Base-by-base conservation (phyloP, 371 early-diverging fungal genomes). In the Zancudomyces culisetae region DNA sequence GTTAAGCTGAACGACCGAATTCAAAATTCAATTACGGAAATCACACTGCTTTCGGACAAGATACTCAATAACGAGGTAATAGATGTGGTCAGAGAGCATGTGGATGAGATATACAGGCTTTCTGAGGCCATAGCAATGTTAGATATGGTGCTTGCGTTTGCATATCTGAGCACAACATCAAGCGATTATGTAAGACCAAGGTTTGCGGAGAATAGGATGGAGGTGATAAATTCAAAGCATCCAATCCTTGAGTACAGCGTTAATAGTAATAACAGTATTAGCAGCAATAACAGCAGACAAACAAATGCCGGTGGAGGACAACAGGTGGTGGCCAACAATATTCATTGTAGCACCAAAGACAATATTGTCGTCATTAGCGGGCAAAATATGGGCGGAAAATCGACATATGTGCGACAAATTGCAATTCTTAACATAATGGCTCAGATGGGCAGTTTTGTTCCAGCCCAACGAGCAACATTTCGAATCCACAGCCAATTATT, bases 381-480 rank as follows among this genome's bases (percentile, higher is more conserved):
- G 0, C 90, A 98, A 0, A 99, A 99, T 62, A 98, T 97, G 98
- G 84, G 83, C 49, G 96, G 96, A 15, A 95, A 95, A 61, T 80
- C 88, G 15, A 91, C 97, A 3, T 98, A 96, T 61, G 57, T 98
- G 27, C 76, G 83, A n/a, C 92, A 90, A 55, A 70, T 93, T 19
- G 89, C 88, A 0, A 68, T 94, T 13, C 55, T 94, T 39, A 70
- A 60, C n/a, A 75, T 98, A 43, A 79, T 98, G 80, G 92, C 94
- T 0, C 98, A 99, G 43, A 84, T 91, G 23, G 98, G 98, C 20
- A 12, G 10, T 61, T 79, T 78, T 64, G 87, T 98, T 2, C 97
- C 98, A 2, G 95, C 93, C 8, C 81, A 83, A 43, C 81, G 80
- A 54, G 91, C 87, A 3, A 73, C 75, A 0, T 64, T 98, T 57